Percentiles rank a stretch among this genome's conserved stretches.
Evolutionary conservation across 768 basidiomycete species (phyloP).

Genomic region (Xerocomus potaroensis): DNA sequence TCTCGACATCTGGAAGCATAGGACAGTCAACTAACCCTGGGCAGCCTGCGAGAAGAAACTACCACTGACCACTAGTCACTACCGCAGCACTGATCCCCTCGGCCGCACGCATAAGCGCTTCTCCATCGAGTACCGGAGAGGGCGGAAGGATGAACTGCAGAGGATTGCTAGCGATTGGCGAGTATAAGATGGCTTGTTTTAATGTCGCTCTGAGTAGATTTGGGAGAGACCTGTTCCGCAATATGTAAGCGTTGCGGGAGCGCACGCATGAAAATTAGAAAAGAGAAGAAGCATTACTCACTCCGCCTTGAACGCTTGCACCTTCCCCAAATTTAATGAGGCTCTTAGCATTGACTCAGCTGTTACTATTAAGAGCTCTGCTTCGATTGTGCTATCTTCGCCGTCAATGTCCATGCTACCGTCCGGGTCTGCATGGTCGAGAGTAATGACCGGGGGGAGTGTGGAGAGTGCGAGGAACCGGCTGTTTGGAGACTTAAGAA

Average conservation of each 20-base stretch:
- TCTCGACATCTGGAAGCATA: slow-evolving; percentile 47
- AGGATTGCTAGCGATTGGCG: slow-evolving; percentile 71
- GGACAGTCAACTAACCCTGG: neutral
- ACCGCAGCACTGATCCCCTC: slow-evolving; percentile 70
- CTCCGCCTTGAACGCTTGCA: slow-evolving; percentile 60
- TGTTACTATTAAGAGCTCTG: slow-evolving; percentile 42
- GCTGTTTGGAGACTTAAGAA: slow-evolving; percentile 65
- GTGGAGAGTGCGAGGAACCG: slow-evolving; percentile 69
- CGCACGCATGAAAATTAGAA: neutral
- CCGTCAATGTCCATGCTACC: slow-evolving; percentile 6
- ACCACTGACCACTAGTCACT: slow-evolving; percentile 60
- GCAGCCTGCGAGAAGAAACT: neutral
- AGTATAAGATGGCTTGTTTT: slow-evolving; percentile 81
- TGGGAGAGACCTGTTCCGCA: slow-evolving; percentile 54
- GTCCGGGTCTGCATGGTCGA: slow-evolving; percentile 17
- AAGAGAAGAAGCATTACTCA: slow-evolving; percentile 31
- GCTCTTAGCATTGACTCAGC: slow-evolving; percentile 69
- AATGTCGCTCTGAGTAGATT: slow-evolving; percentile 73
- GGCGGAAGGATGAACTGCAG: slow-evolving; percentile 78
- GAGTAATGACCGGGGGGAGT: slow-evolving; percentile 18
- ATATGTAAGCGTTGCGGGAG: slow-evolving; percentile 1
- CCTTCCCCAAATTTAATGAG: slow-evolving; percentile 55
- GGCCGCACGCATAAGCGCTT: slow-evolving; percentile 75
- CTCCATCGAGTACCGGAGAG: slow-evolving; percentile 58
- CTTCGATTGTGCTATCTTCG: slow-evolving; percentile 9